phyloP scores from a whole-genome alignment of 2,329 filamentous ascomycete genomes.

The Aspergillus sp. region DNA sequence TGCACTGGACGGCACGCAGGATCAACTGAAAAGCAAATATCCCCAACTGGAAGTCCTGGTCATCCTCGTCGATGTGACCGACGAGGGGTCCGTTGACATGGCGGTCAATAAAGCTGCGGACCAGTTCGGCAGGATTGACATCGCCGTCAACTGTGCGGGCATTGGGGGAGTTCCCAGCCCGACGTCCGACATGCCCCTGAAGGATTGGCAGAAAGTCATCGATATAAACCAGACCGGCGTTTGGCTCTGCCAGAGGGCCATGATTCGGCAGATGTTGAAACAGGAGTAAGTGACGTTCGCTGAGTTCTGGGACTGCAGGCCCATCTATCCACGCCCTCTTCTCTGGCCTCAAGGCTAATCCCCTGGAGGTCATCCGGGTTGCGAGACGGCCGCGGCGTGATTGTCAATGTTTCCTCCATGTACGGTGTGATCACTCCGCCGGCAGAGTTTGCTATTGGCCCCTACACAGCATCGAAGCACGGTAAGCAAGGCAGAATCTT shows the following conservation, averaged over 20 bases:
- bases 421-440: constrained; percentile 12
- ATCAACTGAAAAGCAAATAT: constrained; percentile 25
- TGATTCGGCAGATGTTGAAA: constrained; percentile 25
- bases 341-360: background rate
- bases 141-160: constrained; percentile 49
- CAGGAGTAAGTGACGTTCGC: constrained; percentile 16
- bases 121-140: constrained; percentile 46
- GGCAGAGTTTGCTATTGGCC: constrained; percentile 6
- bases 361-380: constrained; percentile 6
- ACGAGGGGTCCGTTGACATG: constrained; percentile 35
- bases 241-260: constrained; percentile 48
- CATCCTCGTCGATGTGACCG: constrained; percentile 40
- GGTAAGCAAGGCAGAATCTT: constrained; percentile 5
- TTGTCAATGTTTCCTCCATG: constrained; percentile 18
- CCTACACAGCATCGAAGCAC: constrained; percentile 18
- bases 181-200: constrained; percentile 40
- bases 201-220: constrained; percentile 44
- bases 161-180: constrained; percentile 34
- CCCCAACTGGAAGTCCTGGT: constrained; percentile 34
- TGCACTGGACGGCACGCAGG: constrained; percentile 23
- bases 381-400: constrained; percentile 14
- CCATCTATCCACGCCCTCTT: too few relatives aligned
- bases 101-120: constrained; percentile 34
- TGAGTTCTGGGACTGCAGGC: too few relatives aligned
- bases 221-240: constrained; percentile 49